Evolutionary conservation across 2,329 filamentous ascomycete genomes (phyloP).

Genomic region (Diplodia sapinea): DNA sequence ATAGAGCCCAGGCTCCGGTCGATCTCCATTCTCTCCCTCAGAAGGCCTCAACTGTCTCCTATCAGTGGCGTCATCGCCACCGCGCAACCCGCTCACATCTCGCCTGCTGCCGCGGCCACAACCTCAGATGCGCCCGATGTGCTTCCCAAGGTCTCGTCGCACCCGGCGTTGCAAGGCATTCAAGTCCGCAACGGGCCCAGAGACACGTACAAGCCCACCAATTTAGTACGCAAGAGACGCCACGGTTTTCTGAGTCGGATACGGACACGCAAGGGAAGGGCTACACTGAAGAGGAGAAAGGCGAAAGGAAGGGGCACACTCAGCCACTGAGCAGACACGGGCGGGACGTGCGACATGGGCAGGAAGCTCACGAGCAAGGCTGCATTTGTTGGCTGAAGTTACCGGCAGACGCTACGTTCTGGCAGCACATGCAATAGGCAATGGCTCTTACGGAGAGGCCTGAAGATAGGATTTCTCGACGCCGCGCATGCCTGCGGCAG

Average conservation of each 20-base stretch:
- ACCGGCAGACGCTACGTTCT: neutral
- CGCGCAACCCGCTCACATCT: slow-evolving; percentile 8
- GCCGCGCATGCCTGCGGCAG: neutral
- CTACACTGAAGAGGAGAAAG: slow-evolving; percentile 60
- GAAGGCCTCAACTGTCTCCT: slow-evolving; percentile 34
- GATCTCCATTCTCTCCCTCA: slow-evolving; percentile 35
- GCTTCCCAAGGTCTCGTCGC: slow-evolving; percentile 44
- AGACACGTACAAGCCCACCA: slow-evolving; percentile 64
- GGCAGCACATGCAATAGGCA: neutral
- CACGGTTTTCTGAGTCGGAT: slow-evolving; percentile 65
- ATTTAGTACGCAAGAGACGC: slow-evolving; percentile 65
- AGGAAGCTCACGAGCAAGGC: neutral
- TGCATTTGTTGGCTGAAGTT: neutral
- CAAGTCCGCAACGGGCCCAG: slow-evolving; percentile 57
- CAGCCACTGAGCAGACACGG: slow-evolving; percentile 17
- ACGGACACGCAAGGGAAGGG: slow-evolving; percentile 59
- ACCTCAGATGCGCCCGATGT: slow-evolving; percentile 40
- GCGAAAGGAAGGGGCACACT: slow-evolving; percentile 55
- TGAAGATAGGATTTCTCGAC: neutral
- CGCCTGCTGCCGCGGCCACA: slow-evolving; percentile 9
- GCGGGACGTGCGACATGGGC: neutral
- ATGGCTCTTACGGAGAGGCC: neutral
- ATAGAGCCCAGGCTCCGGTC: slow-evolving; percentile 33
- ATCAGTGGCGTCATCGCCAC: slow-evolving; percentile 32
- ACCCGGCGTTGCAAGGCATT: slow-evolving; percentile 45